These are phyloP conservation scores for Steccherinum ochraceum DNA, from an alignment of 768 basidiomycete genomes.

Conservation along the genomic window DNA sequence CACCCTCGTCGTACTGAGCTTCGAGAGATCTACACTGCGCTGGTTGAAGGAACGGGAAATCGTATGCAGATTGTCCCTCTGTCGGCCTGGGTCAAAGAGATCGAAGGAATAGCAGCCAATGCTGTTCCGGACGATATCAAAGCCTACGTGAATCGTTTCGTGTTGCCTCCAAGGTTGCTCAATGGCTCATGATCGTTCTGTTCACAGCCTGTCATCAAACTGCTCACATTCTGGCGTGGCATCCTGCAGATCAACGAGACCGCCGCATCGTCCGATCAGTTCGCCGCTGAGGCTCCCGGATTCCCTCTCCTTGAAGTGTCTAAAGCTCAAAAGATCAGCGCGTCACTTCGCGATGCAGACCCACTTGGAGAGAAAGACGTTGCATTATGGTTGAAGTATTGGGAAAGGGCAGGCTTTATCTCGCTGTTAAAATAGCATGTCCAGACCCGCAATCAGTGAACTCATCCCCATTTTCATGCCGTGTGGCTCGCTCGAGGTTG, in stretches of 20 bases:
- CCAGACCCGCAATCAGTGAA: too few species aligned
- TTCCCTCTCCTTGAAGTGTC: too few species aligned
- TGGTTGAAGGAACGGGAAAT: not conserved
- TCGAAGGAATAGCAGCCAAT: constrained; percentile 1
- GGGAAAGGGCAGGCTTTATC: constrained; percentile 1
- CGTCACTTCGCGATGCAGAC: not conserved
- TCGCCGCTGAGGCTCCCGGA: too few species aligned
- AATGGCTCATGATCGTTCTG: not conserved
- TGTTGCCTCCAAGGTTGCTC: too few species aligned
- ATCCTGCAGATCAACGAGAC: too few species aligned
- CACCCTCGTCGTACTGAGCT: constrained; percentile 11
- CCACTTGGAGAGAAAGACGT: not conserved
- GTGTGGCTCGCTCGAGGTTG: too few species aligned
- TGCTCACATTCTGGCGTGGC: constrained; percentile 10
- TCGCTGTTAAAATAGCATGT: too few species aligned
- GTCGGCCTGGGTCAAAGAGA: constrained; percentile 7
- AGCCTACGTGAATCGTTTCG: constrained; percentile 4
- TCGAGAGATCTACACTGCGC: constrained; percentile 1
- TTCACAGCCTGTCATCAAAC: constrained; percentile 10
- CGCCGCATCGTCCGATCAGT: too few species aligned
- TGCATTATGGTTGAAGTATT: not conserved
- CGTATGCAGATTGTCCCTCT: constrained; percentile 8
- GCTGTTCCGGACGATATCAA: constrained; percentile 3
- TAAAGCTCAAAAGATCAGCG: not conserved
- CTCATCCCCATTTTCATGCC: too few species aligned